Evolutionary conservation across 176 grass and related monocot species (phyloP).

Genomic region (Tuctoria greenei): DNA sequence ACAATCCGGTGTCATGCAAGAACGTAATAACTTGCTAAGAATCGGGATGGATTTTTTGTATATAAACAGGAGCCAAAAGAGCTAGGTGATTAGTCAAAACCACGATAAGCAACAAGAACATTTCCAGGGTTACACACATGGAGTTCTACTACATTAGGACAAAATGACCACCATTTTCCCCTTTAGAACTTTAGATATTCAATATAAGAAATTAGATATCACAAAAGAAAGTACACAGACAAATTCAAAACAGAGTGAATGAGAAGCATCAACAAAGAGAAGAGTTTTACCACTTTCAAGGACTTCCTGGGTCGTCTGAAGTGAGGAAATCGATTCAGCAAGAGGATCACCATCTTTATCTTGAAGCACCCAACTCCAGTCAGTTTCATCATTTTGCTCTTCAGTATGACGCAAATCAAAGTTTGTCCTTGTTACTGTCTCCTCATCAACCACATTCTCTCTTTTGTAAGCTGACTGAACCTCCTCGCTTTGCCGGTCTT

Average conservation of each 20-base stretch:
- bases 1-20: not conserved
- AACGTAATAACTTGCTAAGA: not conserved
- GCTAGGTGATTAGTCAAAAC: slow-evolving; percentile 13
- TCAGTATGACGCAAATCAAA: slow-evolving; percentile 25
- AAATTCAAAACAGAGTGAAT: not conserved
- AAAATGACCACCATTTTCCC: not conserved
- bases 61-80: not conserved
- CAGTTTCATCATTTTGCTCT: slow-evolving; percentile 50
- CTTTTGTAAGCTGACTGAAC: slow-evolving; percentile 52
- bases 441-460: slow-evolving; percentile 35
- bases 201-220: not conserved
- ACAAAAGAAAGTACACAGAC: not conserved
- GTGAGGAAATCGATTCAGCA: slow-evolving; percentile 62
- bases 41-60: not conserved
- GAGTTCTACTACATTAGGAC: not conserved
- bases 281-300: slow-evolving; percentile 55
- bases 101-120: slow-evolving; percentile 1
- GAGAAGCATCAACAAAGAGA: not conserved
- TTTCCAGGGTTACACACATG: not conserved
- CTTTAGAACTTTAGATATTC: not conserved
- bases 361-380: slow-evolving; percentile 47
- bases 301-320: slow-evolving; percentile 62
- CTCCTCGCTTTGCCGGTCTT: slow-evolving; percentile 51
- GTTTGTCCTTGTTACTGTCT: slow-evolving; percentile 28
- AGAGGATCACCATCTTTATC: slow-evolving; percentile 52